These are phyloP conservation scores for Pythium phragmitis DNA, from an alignment of 352 stramenopile genomes.

Conservation along the genomic window DNA sequence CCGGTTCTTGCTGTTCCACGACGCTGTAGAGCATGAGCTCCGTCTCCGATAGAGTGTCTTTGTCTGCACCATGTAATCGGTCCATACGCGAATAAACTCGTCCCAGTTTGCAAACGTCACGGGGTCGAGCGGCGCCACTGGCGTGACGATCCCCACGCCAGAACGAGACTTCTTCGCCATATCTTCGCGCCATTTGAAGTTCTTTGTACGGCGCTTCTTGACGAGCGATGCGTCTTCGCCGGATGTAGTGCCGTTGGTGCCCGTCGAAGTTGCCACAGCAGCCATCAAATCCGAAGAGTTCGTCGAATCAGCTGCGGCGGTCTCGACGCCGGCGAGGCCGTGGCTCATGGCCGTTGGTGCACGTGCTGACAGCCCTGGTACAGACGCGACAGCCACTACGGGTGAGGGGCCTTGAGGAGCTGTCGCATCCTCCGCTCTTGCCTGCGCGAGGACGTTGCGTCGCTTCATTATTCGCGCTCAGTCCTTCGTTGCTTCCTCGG, in stretches of 20 bases:
- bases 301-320: not conserved
- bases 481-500: not conserved
- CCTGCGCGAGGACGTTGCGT: slow-evolving; percentile 1
- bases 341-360: not conserved
- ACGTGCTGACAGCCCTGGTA: not conserved
- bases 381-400: not conserved
- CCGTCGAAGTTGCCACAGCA: slow-evolving; percentile 5
- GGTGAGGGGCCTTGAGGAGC: not conserved
- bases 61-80: slow-evolving; percentile 58
- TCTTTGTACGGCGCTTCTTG: slow-evolving; percentile 83
- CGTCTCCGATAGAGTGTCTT: slow-evolving; percentile 78
- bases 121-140: slow-evolving; percentile 50
- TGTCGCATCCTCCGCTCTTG: slow-evolving; percentile 3
- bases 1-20: slow-evolving; percentile 77
- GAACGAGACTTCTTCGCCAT: slow-evolving; percentile 53
- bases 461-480: slow-evolving; percentile 6
- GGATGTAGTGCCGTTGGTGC: slow-evolving; percentile 1
- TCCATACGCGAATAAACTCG: slow-evolving; percentile 65
- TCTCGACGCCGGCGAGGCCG: not conserved
- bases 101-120: slow-evolving; percentile 64
- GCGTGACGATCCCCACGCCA: slow-evolving; percentile 34
- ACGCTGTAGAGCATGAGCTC: slow-evolving; percentile 66
- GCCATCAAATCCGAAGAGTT: slow-evolving; percentile 7
- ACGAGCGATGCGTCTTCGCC: slow-evolving; percentile 33
- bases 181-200: slow-evolving; percentile 77